Base-by-base conservation (phyloP, 805 yeast species). In the Pichia membranifaciens region DNA sequence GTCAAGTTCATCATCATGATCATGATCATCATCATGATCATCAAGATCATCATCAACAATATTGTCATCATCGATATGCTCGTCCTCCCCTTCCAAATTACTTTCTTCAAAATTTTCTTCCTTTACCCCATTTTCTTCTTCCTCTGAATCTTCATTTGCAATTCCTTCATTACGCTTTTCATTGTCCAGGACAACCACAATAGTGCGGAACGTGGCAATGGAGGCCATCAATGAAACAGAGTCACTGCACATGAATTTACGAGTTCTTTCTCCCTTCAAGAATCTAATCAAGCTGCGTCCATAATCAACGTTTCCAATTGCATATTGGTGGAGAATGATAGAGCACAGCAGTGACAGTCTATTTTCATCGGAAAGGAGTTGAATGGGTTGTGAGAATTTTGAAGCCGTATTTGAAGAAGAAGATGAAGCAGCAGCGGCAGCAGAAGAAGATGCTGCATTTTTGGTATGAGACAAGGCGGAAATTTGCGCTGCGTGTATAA, bases 311-410 rank as follows among this genome's bases (percentile, higher is more conserved):
- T 63, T 56, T 28, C 53, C 54, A 20, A 41, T 42, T 2, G 58
- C 51, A 44, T 59, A 57, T 42, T 61, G 63, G 45, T 62, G 59
- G 20, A 62, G 29, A 18, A 65, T 60, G 39, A 63, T 45, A 1
- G 61, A 54, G 46, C 68, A 63, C 1, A 65, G 55, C 38, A 65
- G 49, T 4, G 62, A 54, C 9, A 65, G 43, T 46, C 66, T 54
- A 37, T 60, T 61, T 36, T 62, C 68, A 38, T 61, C 59, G 15
- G 59, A 49, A 6, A 64, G 51, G 16, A 61, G 49, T 28, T 45
- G 48, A 12, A 43, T 50, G 5, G 36, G 8, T 17, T 40, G 32
- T 6, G 43, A 46, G n/a, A 38, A 51, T 15, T 16, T 22, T 18
- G 28, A 21, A 38, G 22, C 20, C 16, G 9, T 20, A 10, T 34